Evolutionary conservation across 2,329 filamentous ascomycete genomes (phyloP).

Genomic region (Colletotrichum sp.): DNA sequence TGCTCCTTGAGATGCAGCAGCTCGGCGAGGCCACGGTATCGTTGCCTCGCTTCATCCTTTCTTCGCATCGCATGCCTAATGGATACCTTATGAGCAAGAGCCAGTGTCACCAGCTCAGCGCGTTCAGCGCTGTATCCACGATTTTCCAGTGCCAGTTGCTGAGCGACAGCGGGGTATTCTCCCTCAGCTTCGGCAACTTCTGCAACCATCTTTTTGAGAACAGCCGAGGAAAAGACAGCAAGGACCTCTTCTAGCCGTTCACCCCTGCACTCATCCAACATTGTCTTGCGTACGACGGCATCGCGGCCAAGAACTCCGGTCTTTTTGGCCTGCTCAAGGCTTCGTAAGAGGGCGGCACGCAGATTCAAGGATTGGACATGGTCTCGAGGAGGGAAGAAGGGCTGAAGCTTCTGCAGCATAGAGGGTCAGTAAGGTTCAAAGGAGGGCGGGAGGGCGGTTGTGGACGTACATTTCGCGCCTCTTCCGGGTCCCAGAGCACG

Average conservation of each 20-base stretch:
- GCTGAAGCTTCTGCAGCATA: slow-evolving; percentile 74
- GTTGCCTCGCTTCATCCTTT: slow-evolving; percentile 63
- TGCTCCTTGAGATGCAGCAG: slow-evolving; percentile 68
- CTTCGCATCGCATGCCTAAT: slow-evolving; percentile 63
- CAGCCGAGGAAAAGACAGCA: slow-evolving; percentile 81
- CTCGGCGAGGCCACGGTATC: slow-evolving; percentile 68
- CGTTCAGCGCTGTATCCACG: slow-evolving; percentile 61
- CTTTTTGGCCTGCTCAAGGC: slow-evolving; percentile 86
- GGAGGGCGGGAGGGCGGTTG: background rate
- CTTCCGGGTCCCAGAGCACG: slow-evolving; percentile 78
- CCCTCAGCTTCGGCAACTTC: slow-evolving; percentile 42
- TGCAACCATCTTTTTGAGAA: slow-evolving; percentile 73
- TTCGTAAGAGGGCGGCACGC: slow-evolving; percentile 81
- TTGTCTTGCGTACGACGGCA: slow-evolving; percentile 84
- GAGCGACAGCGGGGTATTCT: slow-evolving; percentile 52
- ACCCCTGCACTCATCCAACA: slow-evolving; percentile 95
- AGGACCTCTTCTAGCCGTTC: slow-evolving; percentile 89
- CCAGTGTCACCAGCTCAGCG: slow-evolving; percentile 65
- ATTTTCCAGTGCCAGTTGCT: slow-evolving; percentile 63
- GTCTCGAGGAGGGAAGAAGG: slow-evolving; percentile 90
- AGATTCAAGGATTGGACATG: slow-evolving; percentile 91
- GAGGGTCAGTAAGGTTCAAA: background rate
- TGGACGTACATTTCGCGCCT: slow-evolving; percentile 71
- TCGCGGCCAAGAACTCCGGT: slow-evolving; percentile 82
- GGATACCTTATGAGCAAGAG: slow-evolving; percentile 75